These are phyloP conservation scores for Didymella sp. DNA, from an alignment of 2,329 filamentous ascomycete species.

Conservation along the genomic window DNA sequence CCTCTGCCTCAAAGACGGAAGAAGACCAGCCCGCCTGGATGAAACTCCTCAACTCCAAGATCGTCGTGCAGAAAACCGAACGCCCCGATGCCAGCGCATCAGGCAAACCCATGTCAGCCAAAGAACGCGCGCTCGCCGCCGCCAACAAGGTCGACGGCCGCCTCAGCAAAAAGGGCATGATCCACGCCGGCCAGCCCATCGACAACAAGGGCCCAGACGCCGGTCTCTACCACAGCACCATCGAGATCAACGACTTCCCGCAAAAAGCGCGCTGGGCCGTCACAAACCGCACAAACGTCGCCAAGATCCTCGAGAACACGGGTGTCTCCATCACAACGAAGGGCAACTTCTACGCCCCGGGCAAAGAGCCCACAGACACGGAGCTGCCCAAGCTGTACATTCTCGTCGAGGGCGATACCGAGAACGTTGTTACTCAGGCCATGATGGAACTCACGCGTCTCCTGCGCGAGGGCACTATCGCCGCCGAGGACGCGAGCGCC, in stretches of 20 bases:
- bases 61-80: slow-evolving; percentile 75
- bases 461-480: slow-evolving; percentile 87
- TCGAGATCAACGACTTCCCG: slow-evolving; percentile 99
- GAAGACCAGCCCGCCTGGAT: slow-evolving; percentile 40
- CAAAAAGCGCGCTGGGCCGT: slow-evolving; percentile 99
- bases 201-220: slow-evolving; percentile 99
- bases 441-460: slow-evolving; percentile 89
- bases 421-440: slow-evolving; percentile 87
- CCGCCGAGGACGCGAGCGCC: slow-evolving; percentile 80
- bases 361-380: slow-evolving; percentile 75
- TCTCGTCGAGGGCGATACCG: slow-evolving; percentile 95
- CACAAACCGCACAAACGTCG: slow-evolving; percentile 97
- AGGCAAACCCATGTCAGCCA: slow-evolving; percentile 64
- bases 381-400: slow-evolving; percentile 96
- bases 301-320: slow-evolving; percentile 94
- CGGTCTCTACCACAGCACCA: slow-evolving; percentile 92
- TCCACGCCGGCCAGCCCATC: slow-evolving; percentile 90
- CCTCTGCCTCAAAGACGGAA: slow-evolving; percentile 18
- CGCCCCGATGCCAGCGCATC: slow-evolving; percentile 53
- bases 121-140: slow-evolving; percentile 89
- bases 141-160: slow-evolving; percentile 90
- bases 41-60: slow-evolving; percentile 66
- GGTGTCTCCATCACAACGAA: slow-evolving; percentile 98
- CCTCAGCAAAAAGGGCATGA: slow-evolving; percentile 85
- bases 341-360: slow-evolving; percentile 83